These are phyloP conservation scores for Iberis pinnata DNA, from an alignment of 345 rosid species.

Conservation along the genomic window DNA sequence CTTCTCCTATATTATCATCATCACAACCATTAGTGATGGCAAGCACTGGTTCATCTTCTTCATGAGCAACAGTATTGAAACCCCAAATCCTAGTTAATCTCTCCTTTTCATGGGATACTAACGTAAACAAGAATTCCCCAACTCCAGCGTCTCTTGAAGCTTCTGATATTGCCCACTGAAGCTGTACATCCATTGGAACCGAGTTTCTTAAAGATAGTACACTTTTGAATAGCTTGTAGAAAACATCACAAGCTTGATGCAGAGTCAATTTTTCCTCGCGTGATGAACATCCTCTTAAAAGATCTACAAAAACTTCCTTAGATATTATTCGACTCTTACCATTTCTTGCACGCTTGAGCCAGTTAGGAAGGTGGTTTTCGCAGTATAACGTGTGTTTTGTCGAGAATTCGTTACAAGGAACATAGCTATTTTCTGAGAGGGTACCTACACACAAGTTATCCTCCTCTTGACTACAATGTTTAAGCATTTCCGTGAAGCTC, in stretches of 20 bases:
- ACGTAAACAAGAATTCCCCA: slow-evolving; percentile 63
- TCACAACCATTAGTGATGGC: slow-evolving; percentile 32
- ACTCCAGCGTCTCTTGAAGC: slow-evolving; percentile 59
- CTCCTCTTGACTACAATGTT: slow-evolving; percentile 39
- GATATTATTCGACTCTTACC: slow-evolving; percentile 96
- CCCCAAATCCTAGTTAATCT: slow-evolving; percentile 71
- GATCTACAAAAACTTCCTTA: slow-evolving; percentile 79
- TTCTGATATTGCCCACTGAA: slow-evolving; percentile 93
- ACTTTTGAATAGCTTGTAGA: slow-evolving; percentile 89
- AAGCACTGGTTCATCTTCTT: slow-evolving; percentile 36
- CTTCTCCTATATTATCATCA: slow-evolving; percentile 38
- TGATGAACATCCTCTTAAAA: slow-evolving; percentile 54
- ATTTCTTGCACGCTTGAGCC: slow-evolving; percentile 99
- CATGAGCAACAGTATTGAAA: slow-evolving; percentile 29
- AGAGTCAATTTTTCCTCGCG: slow-evolving; percentile 59
- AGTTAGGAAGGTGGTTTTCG: slow-evolving; percentile 90
- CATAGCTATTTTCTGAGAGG: slow-evolving; percentile 37
- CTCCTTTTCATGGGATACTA: slow-evolving; percentile 69
- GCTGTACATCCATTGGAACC: slow-evolving; percentile 82
- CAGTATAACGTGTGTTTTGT: slow-evolving; percentile 75
- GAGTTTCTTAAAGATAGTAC: slow-evolving; percentile 82
- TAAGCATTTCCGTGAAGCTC: slow-evolving; percentile 39
- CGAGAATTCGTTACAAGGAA: slow-evolving; percentile 58
- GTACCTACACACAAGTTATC: slow-evolving; percentile 59
- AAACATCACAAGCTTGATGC: slow-evolving; percentile 93